phyloP scores from a whole-genome alignment of 1,284 basidiomycete genomes.

The Apiotrichum mycotoxinovorans region DNA sequence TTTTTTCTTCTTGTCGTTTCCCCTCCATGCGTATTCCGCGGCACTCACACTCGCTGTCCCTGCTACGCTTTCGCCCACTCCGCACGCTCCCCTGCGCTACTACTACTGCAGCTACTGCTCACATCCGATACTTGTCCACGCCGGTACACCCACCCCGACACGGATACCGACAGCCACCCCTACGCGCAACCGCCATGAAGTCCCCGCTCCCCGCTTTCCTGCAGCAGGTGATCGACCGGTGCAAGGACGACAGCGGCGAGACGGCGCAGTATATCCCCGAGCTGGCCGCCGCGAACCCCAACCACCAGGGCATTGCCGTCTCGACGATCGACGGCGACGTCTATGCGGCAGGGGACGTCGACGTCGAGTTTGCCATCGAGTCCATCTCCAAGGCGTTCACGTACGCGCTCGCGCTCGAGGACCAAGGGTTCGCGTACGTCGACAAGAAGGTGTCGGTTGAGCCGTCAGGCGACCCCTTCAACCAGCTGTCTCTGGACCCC shows the following conservation, averaged over 20 bases:
- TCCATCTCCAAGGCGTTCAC: slow-evolving; percentile 5
- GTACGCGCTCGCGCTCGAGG: slow-evolving; percentile 6
- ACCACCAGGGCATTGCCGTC: background rate
- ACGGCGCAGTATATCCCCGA: slow-evolving; percentile 6
- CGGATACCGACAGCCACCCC: too few species aligned
- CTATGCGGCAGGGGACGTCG: background rate
- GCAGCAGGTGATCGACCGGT: too few species aligned
- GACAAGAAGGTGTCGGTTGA: background rate
- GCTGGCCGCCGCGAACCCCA: background rate
- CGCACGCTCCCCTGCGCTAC: too few species aligned
- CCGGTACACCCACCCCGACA: background rate
- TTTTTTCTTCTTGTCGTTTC: too few species aligned
- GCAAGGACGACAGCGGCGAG: slow-evolving; percentile 3
- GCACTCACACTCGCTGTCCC: too few species aligned
- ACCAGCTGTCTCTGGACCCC: slow-evolving; percentile 3
- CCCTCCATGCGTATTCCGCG: too few species aligned
- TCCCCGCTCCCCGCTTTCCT: slow-evolving; percentile 3
- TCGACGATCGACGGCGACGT: slow-evolving; percentile 3
- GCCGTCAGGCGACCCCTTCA: slow-evolving; percentile 7
- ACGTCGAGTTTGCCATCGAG: slow-evolving; percentile 6
- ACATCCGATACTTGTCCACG: too few species aligned
- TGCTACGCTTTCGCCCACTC: too few species aligned
- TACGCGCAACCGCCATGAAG: background rate
- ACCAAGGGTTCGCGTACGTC: background rate
- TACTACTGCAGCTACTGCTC: too few species aligned